Base-by-base conservation (phyloP, 805 yeast species). In the Grigorovia transvaalensis region DNA sequence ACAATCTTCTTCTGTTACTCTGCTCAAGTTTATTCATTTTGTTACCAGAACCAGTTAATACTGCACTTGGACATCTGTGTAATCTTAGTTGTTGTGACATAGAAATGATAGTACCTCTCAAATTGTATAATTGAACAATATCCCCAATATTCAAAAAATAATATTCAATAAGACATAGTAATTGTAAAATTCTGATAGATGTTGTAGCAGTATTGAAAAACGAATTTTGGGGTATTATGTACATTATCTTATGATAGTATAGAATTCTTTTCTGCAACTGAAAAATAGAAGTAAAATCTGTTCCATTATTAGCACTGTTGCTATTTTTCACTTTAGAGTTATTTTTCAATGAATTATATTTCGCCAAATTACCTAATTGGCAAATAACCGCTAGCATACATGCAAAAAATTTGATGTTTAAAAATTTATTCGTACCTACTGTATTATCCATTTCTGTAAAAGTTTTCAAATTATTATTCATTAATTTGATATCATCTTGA, bases 41-140 rank as follows among this genome's bases (percentile, higher is more conserved):
- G 2, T 84, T 75, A 0, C 91, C 91, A 53, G 74, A 74, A n/a
- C 75, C 74, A 2, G 81, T 79, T 48, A 84, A 69, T 4, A 87
- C 89, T 0, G 91, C 91, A 4, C 90, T 81, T 9, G 95, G 96
- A 66, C 95, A 85, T 58, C 95, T 74, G 64, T 88, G 95, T 46
- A 89, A 71, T 58, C 96, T 78, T 50, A 89, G 70, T 59, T 88
- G 93, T 59, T 87, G 95, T 4, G 90, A 83, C 90, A 87, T 85
- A 29, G 88, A 82, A 12, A 84, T 79, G 8, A 84, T 82, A 57
- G 81, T 74, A 45, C 91, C 90, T 53, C 96, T 74, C 44, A 85
- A 73, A 50, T 83, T 84, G 69, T 88, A 88, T 54, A 88, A 75
- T 1, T 88, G 81, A 9, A 81, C 75, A 45, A 82, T 77, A 64